Conservation (phyloP, 2,329 filamentous ascomycete genomes). For the Fusarium verticillioides region DNA sequence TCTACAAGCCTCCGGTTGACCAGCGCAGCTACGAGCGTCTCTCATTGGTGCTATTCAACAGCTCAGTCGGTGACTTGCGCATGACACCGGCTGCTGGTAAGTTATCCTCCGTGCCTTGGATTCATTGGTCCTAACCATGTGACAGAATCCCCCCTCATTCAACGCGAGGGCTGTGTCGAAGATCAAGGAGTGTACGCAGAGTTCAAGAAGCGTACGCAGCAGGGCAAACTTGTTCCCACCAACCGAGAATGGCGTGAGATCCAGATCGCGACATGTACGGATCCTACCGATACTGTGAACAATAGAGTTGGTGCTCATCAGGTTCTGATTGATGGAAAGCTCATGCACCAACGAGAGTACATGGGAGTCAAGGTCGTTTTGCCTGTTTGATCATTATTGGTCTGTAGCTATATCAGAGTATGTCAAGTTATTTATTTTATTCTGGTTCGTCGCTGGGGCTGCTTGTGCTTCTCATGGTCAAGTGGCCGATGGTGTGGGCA, state of each 20-base stretch:
- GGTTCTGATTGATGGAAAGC: slow-evolving; percentile 55
- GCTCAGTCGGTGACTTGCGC: slow-evolving; percentile 56
- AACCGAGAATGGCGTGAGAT: slow-evolving; percentile 62
- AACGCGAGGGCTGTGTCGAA: slow-evolving; percentile 54
- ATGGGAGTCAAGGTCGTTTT: slow-evolving; percentile 59
- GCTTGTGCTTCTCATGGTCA: not conserved
- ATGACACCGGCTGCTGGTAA: slow-evolving; percentile 52
- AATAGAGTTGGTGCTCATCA: slow-evolving; percentile 57
- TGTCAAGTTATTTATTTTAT: not conserved
- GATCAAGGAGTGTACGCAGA: slow-evolving; percentile 59
- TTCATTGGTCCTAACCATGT: not conserved
- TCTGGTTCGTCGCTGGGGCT: not conserved
- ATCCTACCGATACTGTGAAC: slow-evolving; percentile 54
- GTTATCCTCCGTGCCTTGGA: not conserved
- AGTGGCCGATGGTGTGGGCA: too few relatives aligned
- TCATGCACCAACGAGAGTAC: slow-evolving; percentile 59
- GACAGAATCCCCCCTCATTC: slow-evolving; percentile 45
- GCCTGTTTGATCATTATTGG: slow-evolving; percentile 45
- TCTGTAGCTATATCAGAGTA: fast-evolving
- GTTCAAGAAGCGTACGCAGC: slow-evolving; percentile 55
- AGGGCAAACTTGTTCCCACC: slow-evolving; percentile 56
- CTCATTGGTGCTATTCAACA: slow-evolving; percentile 58
- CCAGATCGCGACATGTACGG: slow-evolving; percentile 57
- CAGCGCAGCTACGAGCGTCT: slow-evolving; percentile 52
- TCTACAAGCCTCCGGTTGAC: slow-evolving; percentile 31